Evolutionary conservation across 129 eudicot genomes (phyloP), one percentile per base, ranked within the genome.

Genomic region (Centella asiatica): DNA sequence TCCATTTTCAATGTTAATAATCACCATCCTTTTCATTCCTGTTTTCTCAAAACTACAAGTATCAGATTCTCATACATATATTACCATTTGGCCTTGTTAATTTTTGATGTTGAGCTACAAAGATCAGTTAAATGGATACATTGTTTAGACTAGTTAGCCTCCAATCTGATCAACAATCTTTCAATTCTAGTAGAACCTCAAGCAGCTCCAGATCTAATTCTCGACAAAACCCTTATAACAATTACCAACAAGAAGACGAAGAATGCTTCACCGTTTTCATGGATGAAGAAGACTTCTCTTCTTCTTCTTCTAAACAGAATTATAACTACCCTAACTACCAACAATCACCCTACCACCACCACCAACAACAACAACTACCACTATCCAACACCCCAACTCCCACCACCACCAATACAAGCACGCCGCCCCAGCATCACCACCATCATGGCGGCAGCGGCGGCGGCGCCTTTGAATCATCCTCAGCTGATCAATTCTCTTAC

Each of bases 201-300:
- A 89, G 84, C 69, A 85, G 86, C 70, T 85, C 92, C 0, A 89
- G 72, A 80, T 85, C 95, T 6, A 55, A 26, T 55, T 88, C 93
- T 65, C 67, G 51, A 22, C 72, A 60, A 51, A 66, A 67, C 29
- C 64, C 51, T 60, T 45, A 67, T 3, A 60, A 72, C 53, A 73
- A 60, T 44, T 71, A 81, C 8, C 40, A 77, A 6, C 65, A 42
- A 50, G 75, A 80, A 63, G 85, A 87, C 68, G 77, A 84, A 88
- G 96, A 88, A 90, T 90, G 97, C 95, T 90, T 90, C 95, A 86
- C 83, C 85, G 73, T 77, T 78, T 90, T 74, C 95, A 90, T 90
- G 97, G 97, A 90, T 81, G 93, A 90, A 52, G 95, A 89, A 18
- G 95, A 85, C 65, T 80, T 79, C 81, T 80, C 83, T 64, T 90